Conservation (phyloP, 805 yeast species). For the Ogataea corticis region DNA sequence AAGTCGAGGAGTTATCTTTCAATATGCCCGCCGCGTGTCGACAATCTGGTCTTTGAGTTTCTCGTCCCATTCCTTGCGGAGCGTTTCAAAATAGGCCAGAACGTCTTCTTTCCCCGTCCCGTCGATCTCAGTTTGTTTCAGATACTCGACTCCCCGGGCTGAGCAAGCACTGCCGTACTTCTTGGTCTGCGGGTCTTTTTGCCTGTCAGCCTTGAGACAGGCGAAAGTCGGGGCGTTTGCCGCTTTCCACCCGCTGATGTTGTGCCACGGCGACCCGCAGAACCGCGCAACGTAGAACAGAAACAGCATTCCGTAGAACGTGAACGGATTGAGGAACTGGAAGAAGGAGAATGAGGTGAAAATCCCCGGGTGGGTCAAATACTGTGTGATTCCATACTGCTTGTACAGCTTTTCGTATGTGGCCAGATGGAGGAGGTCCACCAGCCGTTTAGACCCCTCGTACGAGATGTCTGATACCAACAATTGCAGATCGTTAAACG, state of each 20-base stretch:
- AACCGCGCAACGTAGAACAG: conserved; percentile 81
- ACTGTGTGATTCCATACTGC: conserved; percentile 61
- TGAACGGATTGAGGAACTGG: conserved; percentile 71
- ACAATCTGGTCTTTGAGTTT: conserved; percentile 70
- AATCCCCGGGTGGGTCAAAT: conserved; percentile 91
- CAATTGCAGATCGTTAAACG: conserved; percentile 74
- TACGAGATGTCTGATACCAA: conserved; percentile 66
- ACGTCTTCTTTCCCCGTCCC: conserved; percentile 67
- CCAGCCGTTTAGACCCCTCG: conserved; percentile 87
- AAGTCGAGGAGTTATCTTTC: no score
- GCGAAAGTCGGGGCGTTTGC: conserved; percentile 84
- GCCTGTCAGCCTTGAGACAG: conserved; percentile 53
- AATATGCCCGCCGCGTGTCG: conserved; percentile 29
- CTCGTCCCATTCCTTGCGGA: conserved; percentile 71
- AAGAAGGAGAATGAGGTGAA: conserved; percentile 81
- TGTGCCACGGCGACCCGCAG: conserved; percentile 86
- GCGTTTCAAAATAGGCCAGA: conserved; percentile 56
- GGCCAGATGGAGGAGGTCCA: conserved; percentile 80
- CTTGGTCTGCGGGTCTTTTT: conserved; percentile 42
- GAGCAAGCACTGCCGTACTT: conserved; percentile 75
- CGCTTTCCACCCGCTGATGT: conserved; percentile 83
- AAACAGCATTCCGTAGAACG: conserved; percentile 82
- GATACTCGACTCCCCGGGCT: conserved; percentile 62
- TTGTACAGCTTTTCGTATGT: conserved; percentile 52
- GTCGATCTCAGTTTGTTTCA: conserved; percentile 58